Evolutionary conservation across 129 eudicot genomes (phyloP), one percentile per base, ranked within the genome.

Genomic region (Deinandra increscens): DNA sequence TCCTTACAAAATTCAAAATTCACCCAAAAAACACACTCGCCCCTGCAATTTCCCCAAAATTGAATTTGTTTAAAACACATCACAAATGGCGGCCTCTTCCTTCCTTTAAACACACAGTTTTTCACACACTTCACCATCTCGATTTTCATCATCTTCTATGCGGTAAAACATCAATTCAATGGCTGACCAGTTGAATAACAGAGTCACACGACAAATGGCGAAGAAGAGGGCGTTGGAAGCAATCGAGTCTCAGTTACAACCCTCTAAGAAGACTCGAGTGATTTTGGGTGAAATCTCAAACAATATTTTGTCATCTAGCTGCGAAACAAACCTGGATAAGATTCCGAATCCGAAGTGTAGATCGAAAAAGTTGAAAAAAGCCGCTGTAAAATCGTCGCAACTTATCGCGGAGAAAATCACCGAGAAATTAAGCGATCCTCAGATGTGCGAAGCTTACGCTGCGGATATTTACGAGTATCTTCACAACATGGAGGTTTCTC

Each of bases 201-300:
- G 88, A 37, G 77, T 88, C 36, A 88, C 96, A 3, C 84, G 96
- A 3, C 84, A 91, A 54, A 50, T 76, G 81, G 81, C 96, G 13
- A 75, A 78, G 68, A 88, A 81, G 81, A 83, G 85, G 73, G 83
- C 88, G 10, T 80, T 81, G 5, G 83, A 71, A 19, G 75, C 78
- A 6, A 84, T 83, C 67, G 58, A 66, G 38, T 42, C 79, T 39
- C 73, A 66, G 67, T 42, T 71, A 44, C 78, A 64, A 36, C 81
- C 84, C 23, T 67, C 83, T 3, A 74, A 56, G 75, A 87, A 80
- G 78, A 86, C 68, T 37, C 78, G 97, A 74, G 97, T 90, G 23
- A 95, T 82, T 26, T 61, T 90, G 85, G 91, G 91, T 1, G 97
- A 90, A 78, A 59, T 90, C 46, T 73, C 85, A 44, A 76, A 84